These are phyloP conservation scores for Heliocybe sulcata DNA, from an alignment of 1,284 basidiomycete genomes.

Conservation along the genomic window DNA sequence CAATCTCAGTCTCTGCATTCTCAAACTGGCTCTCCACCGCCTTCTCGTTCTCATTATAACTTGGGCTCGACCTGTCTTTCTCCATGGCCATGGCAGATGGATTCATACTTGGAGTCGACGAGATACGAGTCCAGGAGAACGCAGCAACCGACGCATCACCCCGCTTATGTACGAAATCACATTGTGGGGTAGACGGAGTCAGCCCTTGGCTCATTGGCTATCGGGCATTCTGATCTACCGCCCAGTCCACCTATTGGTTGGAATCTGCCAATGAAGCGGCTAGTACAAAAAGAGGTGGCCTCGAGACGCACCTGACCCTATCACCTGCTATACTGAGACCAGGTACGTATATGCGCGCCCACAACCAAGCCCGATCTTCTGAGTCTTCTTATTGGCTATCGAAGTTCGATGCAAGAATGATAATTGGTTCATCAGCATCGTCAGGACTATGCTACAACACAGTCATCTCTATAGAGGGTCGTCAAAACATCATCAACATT, in stretches of 20 bases:
- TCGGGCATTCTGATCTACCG: neutral
- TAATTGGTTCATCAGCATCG: neutral
- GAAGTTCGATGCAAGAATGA: neutral
- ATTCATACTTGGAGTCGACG: neutral
- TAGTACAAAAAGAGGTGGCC: neutral
- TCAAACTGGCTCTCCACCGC: neutral
- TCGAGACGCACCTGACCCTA: neutral
- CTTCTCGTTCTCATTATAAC: neutral
- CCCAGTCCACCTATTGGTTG: neutral
- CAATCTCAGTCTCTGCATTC: slow-evolving; percentile 16
- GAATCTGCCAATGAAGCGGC: neutral
- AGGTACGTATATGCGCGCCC: neutral
- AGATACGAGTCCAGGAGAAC: too few species aligned
- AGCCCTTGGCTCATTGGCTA: neutral
- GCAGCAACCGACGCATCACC: too few species aligned
- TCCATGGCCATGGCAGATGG: neutral
- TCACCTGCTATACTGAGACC: neutral
- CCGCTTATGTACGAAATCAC: too few species aligned
- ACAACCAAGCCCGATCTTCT: neutral
- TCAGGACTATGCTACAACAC: neutral
- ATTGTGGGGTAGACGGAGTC: too few species aligned
- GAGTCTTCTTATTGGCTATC: neutral
- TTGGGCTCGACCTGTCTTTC: neutral
- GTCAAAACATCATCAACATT: neutral
- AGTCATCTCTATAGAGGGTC: neutral